Conservation (phyloP, 2,329 filamentous ascomycete genomes). For the Epichloe aotearoae region DNA sequence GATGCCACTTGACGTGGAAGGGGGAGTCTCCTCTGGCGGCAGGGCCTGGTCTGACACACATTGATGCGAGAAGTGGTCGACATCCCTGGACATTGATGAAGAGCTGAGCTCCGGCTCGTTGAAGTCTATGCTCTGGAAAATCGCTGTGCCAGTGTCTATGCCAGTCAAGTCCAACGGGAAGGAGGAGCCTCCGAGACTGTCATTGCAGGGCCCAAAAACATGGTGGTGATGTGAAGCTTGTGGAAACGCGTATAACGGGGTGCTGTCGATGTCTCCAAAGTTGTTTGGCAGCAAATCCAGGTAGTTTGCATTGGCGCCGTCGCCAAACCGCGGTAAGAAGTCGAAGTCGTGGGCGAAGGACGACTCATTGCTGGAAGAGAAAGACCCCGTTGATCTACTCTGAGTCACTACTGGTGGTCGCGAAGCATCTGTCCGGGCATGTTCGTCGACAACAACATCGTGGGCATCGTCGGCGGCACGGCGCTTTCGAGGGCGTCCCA, state of each 20-base stretch:
- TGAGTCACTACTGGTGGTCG: background rate
- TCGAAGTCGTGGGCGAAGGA: slow-evolving; percentile 15
- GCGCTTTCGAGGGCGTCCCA: slow-evolving; percentile 52
- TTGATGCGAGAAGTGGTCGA: slow-evolving; percentile 15
- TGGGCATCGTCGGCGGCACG: slow-evolving; percentile 19
- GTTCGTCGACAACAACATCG: slow-evolving; percentile 1
- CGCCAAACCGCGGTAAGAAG: slow-evolving; percentile 19
- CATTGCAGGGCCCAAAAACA: slow-evolving; percentile 7
- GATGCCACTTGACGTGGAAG: slow-evolving; percentile 13
- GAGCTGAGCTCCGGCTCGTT: slow-evolving; percentile 16
- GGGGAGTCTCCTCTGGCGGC: slow-evolving; percentile 8
- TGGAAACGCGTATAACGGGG: slow-evolving; percentile 5
- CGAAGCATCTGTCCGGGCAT: background rate
- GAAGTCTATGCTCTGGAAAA: slow-evolving; percentile 21
- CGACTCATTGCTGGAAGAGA: background rate
- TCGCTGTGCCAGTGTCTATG: slow-evolving; percentile 12
- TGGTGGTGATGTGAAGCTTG: slow-evolving; percentile 5
- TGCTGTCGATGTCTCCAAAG: slow-evolving; percentile 9
- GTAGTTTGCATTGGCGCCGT: slow-evolving; percentile 18
- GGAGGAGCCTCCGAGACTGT: background rate
- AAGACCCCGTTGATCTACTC: background rate
- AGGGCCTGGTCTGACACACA: slow-evolving; percentile 13
- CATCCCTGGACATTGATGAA: slow-evolving; percentile 16
- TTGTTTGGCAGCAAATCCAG: slow-evolving; percentile 23
- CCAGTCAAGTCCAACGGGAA: slow-evolving; percentile 9